Percentiles rank a stretch among this genome's conserved stretches.
Conservation (phyloP, 768 basidiomycete genomes). For the Termitomyces titanicus region DNA sequence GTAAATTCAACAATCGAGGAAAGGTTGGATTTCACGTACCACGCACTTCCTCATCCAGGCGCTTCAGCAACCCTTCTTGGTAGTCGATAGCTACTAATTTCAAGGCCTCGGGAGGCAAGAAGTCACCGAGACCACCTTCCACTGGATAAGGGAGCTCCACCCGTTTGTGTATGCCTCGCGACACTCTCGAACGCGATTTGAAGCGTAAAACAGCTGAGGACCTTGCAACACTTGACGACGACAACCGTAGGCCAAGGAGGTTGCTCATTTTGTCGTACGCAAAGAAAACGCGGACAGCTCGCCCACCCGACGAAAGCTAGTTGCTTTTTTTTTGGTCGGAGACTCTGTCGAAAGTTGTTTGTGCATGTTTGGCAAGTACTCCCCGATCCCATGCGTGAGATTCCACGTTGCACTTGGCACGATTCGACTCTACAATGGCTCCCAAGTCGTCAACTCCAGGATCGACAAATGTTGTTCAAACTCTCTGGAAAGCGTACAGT, state of each 20-base stretch:
- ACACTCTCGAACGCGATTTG: constrained; percentile 21
- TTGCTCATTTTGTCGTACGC: constrained; percentile 23
- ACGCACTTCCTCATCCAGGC: constrained; percentile 70
- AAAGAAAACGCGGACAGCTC: constrained; percentile 3
- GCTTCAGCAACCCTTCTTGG: constrained; percentile 77
- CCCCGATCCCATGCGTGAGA: constrained; percentile 15
- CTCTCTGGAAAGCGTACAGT: constrained; percentile 76
- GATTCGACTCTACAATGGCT: constrained; percentile 24
- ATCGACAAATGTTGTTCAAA: constrained; percentile 39
- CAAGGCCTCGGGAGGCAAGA: constrained; percentile 72
- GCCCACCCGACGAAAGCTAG: constrained; percentile 4
- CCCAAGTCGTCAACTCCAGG: constrained; percentile 30
- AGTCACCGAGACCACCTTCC: constrained; percentile 72
- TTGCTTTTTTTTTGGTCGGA: constrained; percentile 13
- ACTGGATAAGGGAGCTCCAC: constrained; percentile 59
- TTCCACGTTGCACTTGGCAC: constrained; percentile 30
- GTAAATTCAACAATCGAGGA: neutral
- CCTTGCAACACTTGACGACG: constrained; percentile 21
- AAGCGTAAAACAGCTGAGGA: constrained; percentile 15
- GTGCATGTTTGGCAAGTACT: constrained; percentile 28
- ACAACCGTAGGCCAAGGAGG: constrained; percentile 24
- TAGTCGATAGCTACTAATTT: constrained; percentile 76
- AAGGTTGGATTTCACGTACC: constrained; percentile 40
- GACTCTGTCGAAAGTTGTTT: constrained; percentile 16
- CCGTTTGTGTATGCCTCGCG: constrained; percentile 47